Base-by-base conservation (phyloP, 495 filamentous ascomycete species). In the Hypoxylon fuscum region DNA sequence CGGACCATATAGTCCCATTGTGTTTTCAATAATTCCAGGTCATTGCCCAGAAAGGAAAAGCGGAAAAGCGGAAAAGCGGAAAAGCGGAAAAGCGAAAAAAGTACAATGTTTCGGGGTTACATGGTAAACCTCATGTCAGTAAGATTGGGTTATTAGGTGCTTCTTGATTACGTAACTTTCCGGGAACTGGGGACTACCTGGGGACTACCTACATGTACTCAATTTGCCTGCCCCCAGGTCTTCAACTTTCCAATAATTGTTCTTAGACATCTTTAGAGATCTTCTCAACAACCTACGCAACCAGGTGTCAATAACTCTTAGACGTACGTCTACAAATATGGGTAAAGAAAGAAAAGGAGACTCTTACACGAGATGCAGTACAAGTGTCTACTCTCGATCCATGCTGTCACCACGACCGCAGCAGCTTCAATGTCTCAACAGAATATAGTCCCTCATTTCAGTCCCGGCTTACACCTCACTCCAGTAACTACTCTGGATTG, bases 401-500 rank as follows among this genome's bases (percentile, higher is more conserved):
- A 40, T 47, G 40, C 41, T 22, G 48, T 17, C 48, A 41, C 23
- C n/a, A 15, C 46, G 14, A 18, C 46, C 12, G 32, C 15, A 27
- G 15, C 46, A 32, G 41, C 27, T 44, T 50, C 40, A 20, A 34
- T 40, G 45, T 40, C 42, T 32, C 57, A 47, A 38, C 32, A 49
- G 35, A 12, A 27, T 25, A 48, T 27, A 42, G 25, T 41, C 9
- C 18, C 23, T 54, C 49, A 31, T 23, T 49, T 27, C 43, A 41
- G 35, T 48, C 18, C 23, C 10, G 18, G 31, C 18, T 32, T 50
- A 45, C 40, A 45, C 41, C 35, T 34, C 46, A 40, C n/a, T n/a
- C 6, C 43, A 53, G 25, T 38, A 56, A 34, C 37, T 29, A 42
- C 23, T 23, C 38, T 31, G 29, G 62, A 27, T 65, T 65, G 49